phyloP scores from a whole-genome alignment of 2,329 filamentous ascomycete species.

The Orbilia javanica region DNA sequence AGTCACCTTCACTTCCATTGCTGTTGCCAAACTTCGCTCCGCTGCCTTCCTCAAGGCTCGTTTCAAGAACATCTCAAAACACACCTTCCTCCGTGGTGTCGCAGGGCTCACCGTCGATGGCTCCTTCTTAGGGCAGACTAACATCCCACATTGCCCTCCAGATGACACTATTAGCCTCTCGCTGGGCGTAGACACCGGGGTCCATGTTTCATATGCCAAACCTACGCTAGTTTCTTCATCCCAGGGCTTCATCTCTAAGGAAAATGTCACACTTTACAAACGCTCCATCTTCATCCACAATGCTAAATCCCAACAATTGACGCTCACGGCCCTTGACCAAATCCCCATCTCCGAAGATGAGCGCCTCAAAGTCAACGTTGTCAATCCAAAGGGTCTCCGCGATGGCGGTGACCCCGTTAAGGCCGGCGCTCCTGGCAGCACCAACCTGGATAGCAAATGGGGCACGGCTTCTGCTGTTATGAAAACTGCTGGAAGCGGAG shows the following conservation, averaged over 20 bases:
- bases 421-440: slow-evolving; percentile 63
- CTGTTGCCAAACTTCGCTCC: slow-evolving; percentile 73
- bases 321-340: slow-evolving; percentile 72
- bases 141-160: slow-evolving; percentile 71
- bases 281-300: slow-evolving; percentile 60
- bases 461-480: slow-evolving; percentile 70
- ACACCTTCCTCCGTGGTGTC: slow-evolving; percentile 71
- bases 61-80: slow-evolving; percentile 71
- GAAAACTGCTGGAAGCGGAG: slow-evolving; percentile 72
- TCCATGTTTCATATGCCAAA: slow-evolving; percentile 71
- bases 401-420: slow-evolving; percentile 65
- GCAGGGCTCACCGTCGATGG: slow-evolving; percentile 75
- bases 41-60: slow-evolving; percentile 73
- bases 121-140: slow-evolving; percentile 72
- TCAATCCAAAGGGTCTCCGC: slow-evolving; percentile 68
- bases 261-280: slow-evolving; percentile 59
- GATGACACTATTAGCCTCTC: slow-evolving; percentile 71
- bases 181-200: slow-evolving; percentile 73
- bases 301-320: slow-evolving; percentile 64
- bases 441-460: slow-evolving; percentile 66
- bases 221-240: slow-evolving; percentile 68
- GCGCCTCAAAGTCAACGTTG: slow-evolving; percentile 69
- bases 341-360: slow-evolving; percentile 75
- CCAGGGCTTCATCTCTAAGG: slow-evolving; percentile 60
- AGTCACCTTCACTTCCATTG: slow-evolving; percentile 71